Conservation (phyloP, 805 yeast genomes). For the Teunomyces panamensis region DNA sequence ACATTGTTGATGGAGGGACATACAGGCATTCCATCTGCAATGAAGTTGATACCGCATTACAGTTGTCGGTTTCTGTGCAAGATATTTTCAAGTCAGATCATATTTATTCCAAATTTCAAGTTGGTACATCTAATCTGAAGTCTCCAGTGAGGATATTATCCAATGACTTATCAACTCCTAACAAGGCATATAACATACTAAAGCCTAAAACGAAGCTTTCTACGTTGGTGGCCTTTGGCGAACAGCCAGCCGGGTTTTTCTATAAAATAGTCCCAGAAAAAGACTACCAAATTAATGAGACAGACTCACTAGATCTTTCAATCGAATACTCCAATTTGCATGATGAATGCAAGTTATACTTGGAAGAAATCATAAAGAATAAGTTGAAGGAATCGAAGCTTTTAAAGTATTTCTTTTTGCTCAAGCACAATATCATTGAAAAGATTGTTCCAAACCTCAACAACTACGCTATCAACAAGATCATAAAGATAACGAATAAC, state of each 20-base stretch:
- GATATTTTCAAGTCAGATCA: slow-evolving; percentile 62
- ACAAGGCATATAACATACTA: slow-evolving; percentile 22
- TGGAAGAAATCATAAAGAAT: slow-evolving; percentile 10
- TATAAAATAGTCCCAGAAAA: slow-evolving; percentile 44
- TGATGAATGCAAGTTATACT: slow-evolving; percentile 39
- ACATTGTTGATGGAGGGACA: slow-evolving; percentile 14
- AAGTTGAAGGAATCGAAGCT: slow-evolving; percentile 11
- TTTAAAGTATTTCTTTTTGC: slow-evolving; percentile 20
- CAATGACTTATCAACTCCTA: slow-evolving; percentile 36
- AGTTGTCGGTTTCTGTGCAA: slow-evolving; percentile 74
- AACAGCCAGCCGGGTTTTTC: slow-evolving; percentile 66
- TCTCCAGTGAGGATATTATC: slow-evolving; percentile 53
- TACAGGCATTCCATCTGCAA: slow-evolving; percentile 23
- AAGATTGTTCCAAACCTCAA: slow-evolving; percentile 27
- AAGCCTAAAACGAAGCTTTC: slow-evolving; percentile 13
- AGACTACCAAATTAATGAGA: slow-evolving; percentile 14
- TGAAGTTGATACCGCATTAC: slow-evolving; percentile 52
- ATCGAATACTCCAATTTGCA: slow-evolving; percentile 46
- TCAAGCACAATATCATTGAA: slow-evolving; percentile 17
- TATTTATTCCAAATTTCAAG: slow-evolving; percentile 64
- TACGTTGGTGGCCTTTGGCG: slow-evolving; percentile 56
- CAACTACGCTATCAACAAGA: slow-evolving; percentile 23
- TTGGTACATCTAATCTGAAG: slow-evolving; percentile 53
- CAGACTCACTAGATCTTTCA: slow-evolving; percentile 40
- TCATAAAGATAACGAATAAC: slow-evolving; percentile 17